Percentiles rank a stretch among this genome's conserved stretches.
These are phyloP conservation scores for Ceratorhiza oryzae-sativae DNA, from an alignment of 1,284 basidiomycete species.

Conservation along the genomic window DNA sequence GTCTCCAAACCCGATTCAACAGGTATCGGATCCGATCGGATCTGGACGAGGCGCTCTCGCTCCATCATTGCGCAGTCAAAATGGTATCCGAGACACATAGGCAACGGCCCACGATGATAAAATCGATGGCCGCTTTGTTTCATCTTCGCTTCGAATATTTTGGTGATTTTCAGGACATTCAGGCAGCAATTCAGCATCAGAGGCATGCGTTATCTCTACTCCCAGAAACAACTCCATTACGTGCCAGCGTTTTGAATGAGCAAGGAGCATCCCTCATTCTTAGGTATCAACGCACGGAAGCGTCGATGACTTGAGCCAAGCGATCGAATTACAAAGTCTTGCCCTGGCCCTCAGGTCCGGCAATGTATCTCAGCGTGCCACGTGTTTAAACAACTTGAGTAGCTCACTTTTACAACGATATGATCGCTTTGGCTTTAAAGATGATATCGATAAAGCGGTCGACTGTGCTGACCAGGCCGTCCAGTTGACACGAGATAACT, in stretches of 20 bases:
- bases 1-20: neutral
- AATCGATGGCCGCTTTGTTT: neutral
- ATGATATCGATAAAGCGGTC: neutral
- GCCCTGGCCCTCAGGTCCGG: neutral
- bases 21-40: neutral
- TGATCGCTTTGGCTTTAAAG: neutral
- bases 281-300: neutral
- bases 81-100: neutral
- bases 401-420: neutral
- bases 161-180: neutral
- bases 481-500: neutral
- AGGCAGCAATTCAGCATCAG: neutral
- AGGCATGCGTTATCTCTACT: neutral
- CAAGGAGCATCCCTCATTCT: neutral
- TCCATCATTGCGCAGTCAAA: neutral
- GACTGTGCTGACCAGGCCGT: neutral
- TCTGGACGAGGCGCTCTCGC: neutral
- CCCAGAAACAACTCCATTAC: neutral
- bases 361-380: neutral
- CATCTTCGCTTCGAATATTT: neutral
- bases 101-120: neutral
- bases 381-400: constrained; percentile 3
- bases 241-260: neutral
- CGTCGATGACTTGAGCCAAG: neutral
- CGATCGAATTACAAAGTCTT: neutral